phyloP scores from a whole-genome alignment of 2,329 filamentous ascomycete genomes.

The Colletotrichum cuscutae region DNA sequence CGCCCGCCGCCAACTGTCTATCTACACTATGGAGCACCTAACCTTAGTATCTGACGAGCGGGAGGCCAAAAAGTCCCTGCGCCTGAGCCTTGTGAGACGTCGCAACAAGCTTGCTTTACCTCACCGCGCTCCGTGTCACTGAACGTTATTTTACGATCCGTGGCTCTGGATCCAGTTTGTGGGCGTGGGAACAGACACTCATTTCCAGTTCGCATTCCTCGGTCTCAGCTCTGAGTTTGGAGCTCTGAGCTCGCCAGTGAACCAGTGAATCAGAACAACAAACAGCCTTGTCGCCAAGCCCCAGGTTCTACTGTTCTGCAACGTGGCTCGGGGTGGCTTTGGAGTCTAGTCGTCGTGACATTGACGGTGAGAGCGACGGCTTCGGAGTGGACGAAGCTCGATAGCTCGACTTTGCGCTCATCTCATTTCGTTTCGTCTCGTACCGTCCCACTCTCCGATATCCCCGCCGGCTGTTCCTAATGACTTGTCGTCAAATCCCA shows the following conservation, averaged over 20 bases:
- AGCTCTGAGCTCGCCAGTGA: not conserved
- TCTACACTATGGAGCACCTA: too few species aligned
- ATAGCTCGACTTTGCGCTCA: not conserved
- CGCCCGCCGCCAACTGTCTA: constrained; percentile 14
- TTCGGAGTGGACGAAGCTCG: not conserved
- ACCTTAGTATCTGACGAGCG: not conserved
- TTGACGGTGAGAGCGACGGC: constrained; percentile 6
- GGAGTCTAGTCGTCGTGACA: not conserved
- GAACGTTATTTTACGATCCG: not conserved
- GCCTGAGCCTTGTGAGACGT: not conserved
- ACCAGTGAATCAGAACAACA: too few species aligned
- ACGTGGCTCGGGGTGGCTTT: not conserved
- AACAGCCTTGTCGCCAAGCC: not conserved
- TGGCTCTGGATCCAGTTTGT: not conserved
- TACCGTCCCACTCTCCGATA: not conserved
- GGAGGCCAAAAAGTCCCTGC: not conserved
- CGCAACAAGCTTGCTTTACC: not conserved
- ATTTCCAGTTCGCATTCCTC: not conserved
- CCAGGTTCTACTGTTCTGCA: not conserved
- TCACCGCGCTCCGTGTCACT: not conserved
- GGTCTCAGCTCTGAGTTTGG: too few species aligned
- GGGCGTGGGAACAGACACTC: not conserved
- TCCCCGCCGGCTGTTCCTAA: not conserved
- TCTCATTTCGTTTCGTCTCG: not conserved
- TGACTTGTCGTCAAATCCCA: not conserved